These are phyloP conservation scores for Fraxinus anomala DNA, from an alignment of 257 asterid species.

Conservation along the genomic window DNA sequence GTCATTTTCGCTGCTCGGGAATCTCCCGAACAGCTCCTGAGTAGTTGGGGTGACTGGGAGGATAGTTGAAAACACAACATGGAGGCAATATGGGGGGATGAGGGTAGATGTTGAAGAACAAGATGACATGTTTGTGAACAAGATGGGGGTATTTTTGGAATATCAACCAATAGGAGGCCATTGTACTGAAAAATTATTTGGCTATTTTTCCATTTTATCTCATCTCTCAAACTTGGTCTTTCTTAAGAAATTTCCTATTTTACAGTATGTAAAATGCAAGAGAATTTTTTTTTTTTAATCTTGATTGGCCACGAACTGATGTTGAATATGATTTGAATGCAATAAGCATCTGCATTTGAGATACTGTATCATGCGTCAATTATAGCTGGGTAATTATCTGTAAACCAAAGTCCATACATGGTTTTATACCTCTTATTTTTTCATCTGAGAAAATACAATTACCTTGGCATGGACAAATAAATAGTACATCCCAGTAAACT, in stretches of 20 bases:
- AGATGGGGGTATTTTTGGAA: neutral
- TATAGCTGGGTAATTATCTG: conserved; percentile 21
- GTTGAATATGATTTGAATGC: conserved; percentile 15
- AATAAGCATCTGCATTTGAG: conserved; percentile 14
- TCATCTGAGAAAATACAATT: conserved; percentile 4
- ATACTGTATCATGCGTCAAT: conserved; percentile 16
- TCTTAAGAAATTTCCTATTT: neutral
- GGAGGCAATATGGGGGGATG: neutral
- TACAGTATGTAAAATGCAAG: neutral
- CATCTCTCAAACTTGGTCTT: neutral
- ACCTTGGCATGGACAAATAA: neutral
- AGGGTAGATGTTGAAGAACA: neutral
- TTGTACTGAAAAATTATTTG: neutral
- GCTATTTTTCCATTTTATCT: neutral
- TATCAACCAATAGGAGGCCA: neutral
- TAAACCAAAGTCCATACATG: neutral
- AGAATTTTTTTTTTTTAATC: neutral
- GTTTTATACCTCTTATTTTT: neutral
- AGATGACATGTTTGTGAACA: neutral
- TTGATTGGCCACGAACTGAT: conserved; percentile 19
- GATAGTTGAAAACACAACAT: conserved; percentile 10
- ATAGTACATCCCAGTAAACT: conserved; percentile 2
- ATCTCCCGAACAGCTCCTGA: neutral
- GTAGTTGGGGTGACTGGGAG: conserved; percentile 16
- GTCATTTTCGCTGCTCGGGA: neutral